A percentile compares a stretch with the other conserved stretches of the same genome.
Conservation (phyloP, 129 eudicot species). For the Mikania micrantha region DNA sequence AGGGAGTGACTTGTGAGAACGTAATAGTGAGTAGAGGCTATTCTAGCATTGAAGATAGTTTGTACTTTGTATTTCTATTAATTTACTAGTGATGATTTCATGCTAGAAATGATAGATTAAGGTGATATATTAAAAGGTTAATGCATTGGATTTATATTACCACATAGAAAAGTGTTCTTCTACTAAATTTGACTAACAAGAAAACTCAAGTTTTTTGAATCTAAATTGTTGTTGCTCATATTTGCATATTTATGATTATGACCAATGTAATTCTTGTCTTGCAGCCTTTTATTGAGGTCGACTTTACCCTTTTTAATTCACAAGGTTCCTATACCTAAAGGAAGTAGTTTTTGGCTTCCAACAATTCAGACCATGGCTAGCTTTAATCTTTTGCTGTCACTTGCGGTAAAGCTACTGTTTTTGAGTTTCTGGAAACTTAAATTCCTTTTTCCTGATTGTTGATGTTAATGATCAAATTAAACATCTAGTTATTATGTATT, state of each 20-base stretch:
- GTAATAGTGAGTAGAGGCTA: neutral
- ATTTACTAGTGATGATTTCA: neutral
- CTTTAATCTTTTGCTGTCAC: constrained; percentile 62
- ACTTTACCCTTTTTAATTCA: constrained; percentile 60
- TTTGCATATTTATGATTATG: constrained; percentile 4
- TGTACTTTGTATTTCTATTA: constrained; percentile 5
- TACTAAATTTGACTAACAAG: neutral
- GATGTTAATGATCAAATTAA: neutral
- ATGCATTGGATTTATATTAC: neutral
- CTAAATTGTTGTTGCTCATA: constrained; percentile 7
- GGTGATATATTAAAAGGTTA: neutral
- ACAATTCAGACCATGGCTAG: constrained; percentile 73
- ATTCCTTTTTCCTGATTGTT: neutral
- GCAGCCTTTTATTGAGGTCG: constrained; percentile 66
- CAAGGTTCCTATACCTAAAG: constrained; percentile 68
- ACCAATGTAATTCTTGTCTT: constrained; percentile 14
- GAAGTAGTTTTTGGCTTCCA: constrained; percentile 87
- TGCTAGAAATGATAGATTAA: constrained; percentile 10
- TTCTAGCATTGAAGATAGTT: constrained; percentile 2
- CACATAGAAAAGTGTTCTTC: neutral
- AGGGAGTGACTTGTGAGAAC: neutral
- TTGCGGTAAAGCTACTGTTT: constrained; percentile 45
- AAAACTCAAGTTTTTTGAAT: neutral
- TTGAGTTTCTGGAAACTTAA: neutral
- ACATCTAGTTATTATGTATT: neutral